Conservation (phyloP, 805 yeast species). For the Scheffersomyces coipomensis region DNA sequence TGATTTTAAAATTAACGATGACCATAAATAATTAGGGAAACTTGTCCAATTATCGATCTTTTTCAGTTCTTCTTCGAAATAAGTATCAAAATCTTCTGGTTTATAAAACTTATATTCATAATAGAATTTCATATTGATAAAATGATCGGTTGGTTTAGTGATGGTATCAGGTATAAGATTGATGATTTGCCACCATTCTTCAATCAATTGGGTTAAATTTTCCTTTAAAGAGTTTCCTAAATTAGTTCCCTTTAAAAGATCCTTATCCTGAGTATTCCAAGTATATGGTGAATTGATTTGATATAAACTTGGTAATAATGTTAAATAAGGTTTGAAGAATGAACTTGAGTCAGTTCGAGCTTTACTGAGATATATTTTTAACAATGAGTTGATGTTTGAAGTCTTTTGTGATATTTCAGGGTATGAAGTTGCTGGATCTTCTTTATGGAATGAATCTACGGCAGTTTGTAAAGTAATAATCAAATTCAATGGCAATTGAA, state of each 20-base stretch:
- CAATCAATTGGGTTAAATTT: slow-evolving; percentile 44
- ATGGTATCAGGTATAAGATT: slow-evolving; percentile 27
- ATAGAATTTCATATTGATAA: slow-evolving; percentile 40
- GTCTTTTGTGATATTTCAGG: slow-evolving; percentile 11
- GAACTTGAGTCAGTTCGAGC: slow-evolving; percentile 22
- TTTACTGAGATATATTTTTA: slow-evolving; percentile 33
- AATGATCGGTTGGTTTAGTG: slow-evolving; percentile 32
- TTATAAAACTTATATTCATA: slow-evolving; percentile 40
- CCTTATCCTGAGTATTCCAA: slow-evolving; percentile 57
- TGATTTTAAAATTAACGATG: slow-evolving; percentile 64
- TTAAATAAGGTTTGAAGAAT: slow-evolving; percentile 26
- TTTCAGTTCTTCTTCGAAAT: slow-evolving; percentile 16
- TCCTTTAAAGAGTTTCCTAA: slow-evolving; percentile 53
- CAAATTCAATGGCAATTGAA: slow-evolving; percentile 18
- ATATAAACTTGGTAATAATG: slow-evolving; percentile 32
- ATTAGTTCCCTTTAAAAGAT: slow-evolving; percentile 65
- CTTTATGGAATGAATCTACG: slow-evolving; percentile 15
- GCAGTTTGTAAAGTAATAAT: slow-evolving; percentile 24
- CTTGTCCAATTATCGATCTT: slow-evolving; percentile 53
- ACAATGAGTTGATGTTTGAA: slow-evolving; percentile 24
- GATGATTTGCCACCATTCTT: slow-evolving; percentile 59
- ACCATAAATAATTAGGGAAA: slow-evolving; percentile 74
- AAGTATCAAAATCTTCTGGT: slow-evolving; percentile 33
- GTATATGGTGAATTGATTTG: slow-evolving; percentile 61
- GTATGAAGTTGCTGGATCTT: slow-evolving; percentile 1